Percentiles rank a stretch among this genome's conserved stretches.
Evolutionary conservation across 345 rosid genomes (phyloP).

Genomic region (Excoecaria agallocha): DNA sequence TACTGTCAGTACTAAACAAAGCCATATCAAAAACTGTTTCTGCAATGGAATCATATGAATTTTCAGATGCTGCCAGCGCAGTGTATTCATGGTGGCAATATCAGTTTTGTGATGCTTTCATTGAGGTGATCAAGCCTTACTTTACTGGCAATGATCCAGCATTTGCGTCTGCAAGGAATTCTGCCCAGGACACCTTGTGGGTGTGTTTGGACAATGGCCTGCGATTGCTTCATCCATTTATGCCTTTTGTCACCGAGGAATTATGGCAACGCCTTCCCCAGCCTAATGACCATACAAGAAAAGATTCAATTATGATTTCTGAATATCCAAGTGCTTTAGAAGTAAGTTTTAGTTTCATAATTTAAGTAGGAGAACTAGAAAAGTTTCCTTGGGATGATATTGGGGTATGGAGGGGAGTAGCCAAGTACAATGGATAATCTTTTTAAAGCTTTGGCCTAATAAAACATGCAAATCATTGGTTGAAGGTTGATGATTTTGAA

Average conservation of each 20-base stretch:
- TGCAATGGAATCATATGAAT: slow-evolving; percentile 61
- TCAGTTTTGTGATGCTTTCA: slow-evolving; percentile 89
- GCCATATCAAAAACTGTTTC: slow-evolving; percentile 58
- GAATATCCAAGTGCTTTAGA: slow-evolving; percentile 64
- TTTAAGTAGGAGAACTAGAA: background rate
- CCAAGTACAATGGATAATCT: no score
- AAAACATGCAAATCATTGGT: no score
- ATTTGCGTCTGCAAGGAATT: slow-evolving; percentile 59
- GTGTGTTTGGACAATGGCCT: slow-evolving; percentile 78
- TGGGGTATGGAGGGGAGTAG: no score
- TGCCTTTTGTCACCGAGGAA: slow-evolving; percentile 95
- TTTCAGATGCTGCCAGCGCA: slow-evolving; percentile 72
- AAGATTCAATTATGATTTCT: slow-evolving; percentile 75
- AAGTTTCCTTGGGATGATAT: no score
- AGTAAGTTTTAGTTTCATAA: slow-evolving; percentile 39
- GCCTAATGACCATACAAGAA: slow-evolving; percentile 39
- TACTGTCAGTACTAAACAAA: slow-evolving; percentile 72
- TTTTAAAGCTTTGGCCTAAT: no score
- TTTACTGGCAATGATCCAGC: slow-evolving; percentile 53
- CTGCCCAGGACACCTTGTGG: slow-evolving; percentile 74
- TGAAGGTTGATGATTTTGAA: no score
- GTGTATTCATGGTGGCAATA: slow-evolving; percentile 98
- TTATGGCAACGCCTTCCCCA: slow-evolving; percentile 91
- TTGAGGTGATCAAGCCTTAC: slow-evolving; percentile 88
- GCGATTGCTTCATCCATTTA: slow-evolving; percentile 90